Base-by-base conservation (phyloP, 805 yeast genomes). In the Metschnikowia vanudenii region DNA sequence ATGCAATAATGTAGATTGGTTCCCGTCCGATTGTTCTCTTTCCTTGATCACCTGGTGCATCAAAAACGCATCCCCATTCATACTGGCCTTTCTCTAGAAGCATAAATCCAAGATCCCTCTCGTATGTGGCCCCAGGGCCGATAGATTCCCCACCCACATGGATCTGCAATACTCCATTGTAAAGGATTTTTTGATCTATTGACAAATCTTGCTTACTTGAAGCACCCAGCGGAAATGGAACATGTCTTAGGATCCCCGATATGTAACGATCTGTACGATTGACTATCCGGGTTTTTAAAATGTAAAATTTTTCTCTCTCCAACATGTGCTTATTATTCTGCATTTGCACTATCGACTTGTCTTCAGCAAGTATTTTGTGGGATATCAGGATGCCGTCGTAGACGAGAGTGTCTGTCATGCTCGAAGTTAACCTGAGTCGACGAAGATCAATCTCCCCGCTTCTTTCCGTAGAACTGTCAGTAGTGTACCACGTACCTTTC, bases 31-130 rank as follows among this genome's bases (percentile, higher is more conserved):
- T 57, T 1, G 58, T 49, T 37, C 60, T 57, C 29, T 49, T 38
- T 26, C 34, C 50, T 12, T 57, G 50, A 18, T 53, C 56, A 42
- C 53, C 51, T 13, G 59, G 33, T 0, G 55, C 50, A 37, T 72
- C 75, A 37, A 72, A 56, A 1, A 71, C 50, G 8, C 65, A 47
- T 1, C 91, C 88, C 85, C 96, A 84, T 61, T 88, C 94, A 60
- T 84, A 90, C 39, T 80, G 84, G 1, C 97, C 98, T 37, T 75
- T 74, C 45, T 86, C 91, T 32, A 91, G 67, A 4, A 88, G 78
- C 16, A 84, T 75, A 40, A 84, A 76, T 7, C 88, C 80, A 33
- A 85, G 60, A 19, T 71, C 72, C 26, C 80, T 67, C 1, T 61
- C 68, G 3, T 67, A 43, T 0, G 69, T 56, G 20, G 67, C 74